A percentile compares a stretch with the other conserved stretches of the same genome.
phyloP scores from a whole-genome alignment of 192 early-diverging fungal genomes.

The Backusella mclennaniae region DNA sequence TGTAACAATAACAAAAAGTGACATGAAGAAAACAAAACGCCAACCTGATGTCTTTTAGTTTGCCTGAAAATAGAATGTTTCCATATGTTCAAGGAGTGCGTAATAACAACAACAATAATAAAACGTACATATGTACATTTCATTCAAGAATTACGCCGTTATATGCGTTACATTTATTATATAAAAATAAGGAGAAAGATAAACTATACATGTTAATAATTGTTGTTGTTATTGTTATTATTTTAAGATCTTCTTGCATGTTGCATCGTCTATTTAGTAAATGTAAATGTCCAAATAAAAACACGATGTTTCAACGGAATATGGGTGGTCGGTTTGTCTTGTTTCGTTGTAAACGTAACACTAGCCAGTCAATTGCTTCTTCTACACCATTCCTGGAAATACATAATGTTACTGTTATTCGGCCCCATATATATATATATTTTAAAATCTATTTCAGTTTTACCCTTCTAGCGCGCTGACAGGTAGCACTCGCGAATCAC shows the following conservation, averaged over 20 bases:
- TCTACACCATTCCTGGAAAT: conserved; percentile 70
- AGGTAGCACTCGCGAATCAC: conserved; percentile 85
- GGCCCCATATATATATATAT: not conserved
- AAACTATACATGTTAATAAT: not conserved
- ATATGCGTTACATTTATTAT: conserved; percentile 1
- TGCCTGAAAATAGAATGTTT: conserved; percentile 6
- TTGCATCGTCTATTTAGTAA: not conserved
- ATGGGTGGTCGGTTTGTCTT: conserved; percentile 76
- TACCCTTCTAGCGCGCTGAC: conserved; percentile 85
- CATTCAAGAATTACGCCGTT: conserved; percentile 1
- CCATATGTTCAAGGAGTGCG: not conserved
- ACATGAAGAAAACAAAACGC: not conserved
- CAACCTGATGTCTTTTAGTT: not conserved
- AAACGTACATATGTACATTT: not conserved
- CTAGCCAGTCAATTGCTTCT: conserved; percentile 92
- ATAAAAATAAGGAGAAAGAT: not conserved
- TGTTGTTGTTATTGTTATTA: not conserved
- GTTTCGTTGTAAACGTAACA: conserved; percentile 79
- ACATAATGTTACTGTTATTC: not conserved
- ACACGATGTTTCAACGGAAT: conserved; percentile 41
- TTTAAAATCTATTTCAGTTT: not conserved
- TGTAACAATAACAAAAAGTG: not conserved
- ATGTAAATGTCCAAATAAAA: not conserved
- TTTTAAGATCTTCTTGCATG: conserved; percentile 8
- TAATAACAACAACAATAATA: not conserved